Conservation (phyloP, 1,284 basidiomycete species). For the Microbotryum silenes-acaulis region DNA sequence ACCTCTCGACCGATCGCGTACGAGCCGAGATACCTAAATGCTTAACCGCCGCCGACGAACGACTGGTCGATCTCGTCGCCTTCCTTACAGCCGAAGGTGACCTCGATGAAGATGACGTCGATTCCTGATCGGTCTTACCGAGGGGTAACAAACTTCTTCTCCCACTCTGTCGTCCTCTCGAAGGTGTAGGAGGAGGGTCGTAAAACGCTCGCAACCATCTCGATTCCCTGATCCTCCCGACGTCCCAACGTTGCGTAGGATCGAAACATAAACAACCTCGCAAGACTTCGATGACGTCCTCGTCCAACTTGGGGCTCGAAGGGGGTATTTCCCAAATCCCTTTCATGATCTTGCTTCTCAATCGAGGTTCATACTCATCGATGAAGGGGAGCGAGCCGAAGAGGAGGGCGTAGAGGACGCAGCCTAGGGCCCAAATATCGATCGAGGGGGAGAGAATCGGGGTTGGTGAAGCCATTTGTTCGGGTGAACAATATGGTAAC, state of each 20-base stretch:
- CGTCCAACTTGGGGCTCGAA: constrained; percentile 1
- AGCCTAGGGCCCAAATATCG: constrained; percentile 88
- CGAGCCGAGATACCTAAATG: background rate
- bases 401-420: constrained; percentile 74
- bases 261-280: constrained; percentile 63
- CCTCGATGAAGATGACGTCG: background rate
- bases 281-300: constrained; percentile 50
- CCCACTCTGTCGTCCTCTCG: background rate
- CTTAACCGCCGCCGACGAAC: background rate
- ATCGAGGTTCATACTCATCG: constrained; percentile 77
- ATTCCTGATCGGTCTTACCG: background rate
- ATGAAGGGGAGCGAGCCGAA: constrained; percentile 71
- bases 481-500: constrained; percentile 79
- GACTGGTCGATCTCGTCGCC: background rate
- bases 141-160: background rate
- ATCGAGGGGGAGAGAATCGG: constrained; percentile 48
- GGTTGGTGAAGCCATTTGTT: constrained; percentile 52
- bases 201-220: constrained; percentile 53
- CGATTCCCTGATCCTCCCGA: constrained; percentile 62
- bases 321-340: constrained; percentile 52
- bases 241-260: constrained; percentile 59
- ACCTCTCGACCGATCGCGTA: constrained; percentile 18
- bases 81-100: background rate
- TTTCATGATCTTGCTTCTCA: constrained; percentile 81
- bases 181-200: background rate